Conservation (phyloP, 495 filamentous ascomycete genomes). For the Trichocladium uniseriatum region DNA sequence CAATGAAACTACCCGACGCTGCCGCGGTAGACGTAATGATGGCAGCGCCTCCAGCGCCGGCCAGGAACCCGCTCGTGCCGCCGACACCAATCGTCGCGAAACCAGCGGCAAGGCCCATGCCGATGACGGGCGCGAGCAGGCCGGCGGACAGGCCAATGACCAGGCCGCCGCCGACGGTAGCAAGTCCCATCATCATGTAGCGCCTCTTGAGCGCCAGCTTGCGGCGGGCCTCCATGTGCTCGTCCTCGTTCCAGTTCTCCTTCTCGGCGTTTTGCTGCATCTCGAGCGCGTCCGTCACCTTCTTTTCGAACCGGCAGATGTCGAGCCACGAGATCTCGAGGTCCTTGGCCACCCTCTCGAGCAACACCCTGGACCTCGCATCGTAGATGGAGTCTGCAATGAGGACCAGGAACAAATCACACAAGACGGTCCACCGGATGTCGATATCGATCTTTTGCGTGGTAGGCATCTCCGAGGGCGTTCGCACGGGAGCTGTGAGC, state of each 20-base stretch:
- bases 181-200: slow-evolving; percentile 92
- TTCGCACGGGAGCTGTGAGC: slow-evolving; percentile 59
- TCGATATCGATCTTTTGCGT: slow-evolving; percentile 89
- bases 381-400: slow-evolving; percentile 95
- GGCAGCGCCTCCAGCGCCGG: slow-evolving; percentile 84
- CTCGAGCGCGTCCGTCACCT: slow-evolving; percentile 91
- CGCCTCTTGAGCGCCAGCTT: slow-evolving; percentile 72
- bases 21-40: slow-evolving; percentile 86
- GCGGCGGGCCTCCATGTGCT: slow-evolving; percentile 81
- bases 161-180: slow-evolving; percentile 88
- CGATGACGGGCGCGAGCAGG: slow-evolving; percentile 86
- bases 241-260: slow-evolving; percentile 95
- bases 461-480: slow-evolving; percentile 68
- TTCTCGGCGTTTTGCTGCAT: slow-evolving; percentile 90
- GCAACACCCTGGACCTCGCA: slow-evolving; percentile 71
- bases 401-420: slow-evolving; percentile 88
- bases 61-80: slow-evolving; percentile 81
- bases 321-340: slow-evolving; percentile 84
- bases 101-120: slow-evolving; percentile 85
- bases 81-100: slow-evolving; percentile 91
- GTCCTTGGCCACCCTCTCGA: slow-evolving; percentile 72
- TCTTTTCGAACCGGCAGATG: slow-evolving; percentile 94
- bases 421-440: slow-evolving; percentile 93
- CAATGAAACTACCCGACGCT: slow-evolving; percentile 78
- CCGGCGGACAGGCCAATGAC: slow-evolving; percentile 95